Evolutionary conservation across 2,329 filamentous ascomycete genomes (phyloP).

Genomic region (Xylariaceae sp.): DNA sequence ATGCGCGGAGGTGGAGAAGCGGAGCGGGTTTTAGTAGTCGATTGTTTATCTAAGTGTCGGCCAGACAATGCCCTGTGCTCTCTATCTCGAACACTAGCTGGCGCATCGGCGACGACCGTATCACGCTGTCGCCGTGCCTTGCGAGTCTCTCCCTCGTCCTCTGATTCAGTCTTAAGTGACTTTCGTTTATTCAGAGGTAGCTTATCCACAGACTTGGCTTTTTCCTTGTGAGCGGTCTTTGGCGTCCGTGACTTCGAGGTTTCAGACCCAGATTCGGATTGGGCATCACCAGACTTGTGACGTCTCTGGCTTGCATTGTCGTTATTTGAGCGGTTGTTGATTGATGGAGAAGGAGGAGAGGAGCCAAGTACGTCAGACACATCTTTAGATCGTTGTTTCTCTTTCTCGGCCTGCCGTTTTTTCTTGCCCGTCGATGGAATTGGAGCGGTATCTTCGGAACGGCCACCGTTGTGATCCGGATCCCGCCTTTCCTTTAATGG

Average conservation of each 20-base stretch:
- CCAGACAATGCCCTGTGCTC: slow-evolving; percentile 32
- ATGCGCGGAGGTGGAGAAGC: slow-evolving; percentile 53
- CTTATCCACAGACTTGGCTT: slow-evolving; percentile 44
- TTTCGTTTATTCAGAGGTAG: slow-evolving; percentile 49
- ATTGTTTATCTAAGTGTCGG: slow-evolving; percentile 30
- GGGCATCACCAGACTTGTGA: slow-evolving; percentile 36
- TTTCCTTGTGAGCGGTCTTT: slow-evolving; percentile 44
- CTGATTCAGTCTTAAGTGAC: slow-evolving; percentile 49
- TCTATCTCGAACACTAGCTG: slow-evolving; percentile 30
- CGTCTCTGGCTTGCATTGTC: slow-evolving; percentile 34
- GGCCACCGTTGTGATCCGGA: slow-evolving; percentile 26
- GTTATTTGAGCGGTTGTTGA: slow-evolving; percentile 31
- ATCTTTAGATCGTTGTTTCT: slow-evolving; percentile 44
- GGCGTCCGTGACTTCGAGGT: slow-evolving; percentile 40
- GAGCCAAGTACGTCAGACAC: slow-evolving; percentile 54
- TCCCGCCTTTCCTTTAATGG: slow-evolving; percentile 34
- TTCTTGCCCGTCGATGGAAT: slow-evolving; percentile 41
- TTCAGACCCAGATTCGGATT: slow-evolving; percentile 54
- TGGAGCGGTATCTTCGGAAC: slow-evolving; percentile 34
- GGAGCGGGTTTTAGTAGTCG: slow-evolving; percentile 42
- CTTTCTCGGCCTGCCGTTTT: slow-evolving; percentile 46
- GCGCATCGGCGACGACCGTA: slow-evolving; percentile 35
- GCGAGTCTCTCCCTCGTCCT: slow-evolving; percentile 51
- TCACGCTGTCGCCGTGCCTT: slow-evolving; percentile 52
- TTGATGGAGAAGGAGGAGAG: slow-evolving; percentile 51